phyloP scores from a whole-genome alignment of 257 asterid species.

The Plantago elongata region DNA sequence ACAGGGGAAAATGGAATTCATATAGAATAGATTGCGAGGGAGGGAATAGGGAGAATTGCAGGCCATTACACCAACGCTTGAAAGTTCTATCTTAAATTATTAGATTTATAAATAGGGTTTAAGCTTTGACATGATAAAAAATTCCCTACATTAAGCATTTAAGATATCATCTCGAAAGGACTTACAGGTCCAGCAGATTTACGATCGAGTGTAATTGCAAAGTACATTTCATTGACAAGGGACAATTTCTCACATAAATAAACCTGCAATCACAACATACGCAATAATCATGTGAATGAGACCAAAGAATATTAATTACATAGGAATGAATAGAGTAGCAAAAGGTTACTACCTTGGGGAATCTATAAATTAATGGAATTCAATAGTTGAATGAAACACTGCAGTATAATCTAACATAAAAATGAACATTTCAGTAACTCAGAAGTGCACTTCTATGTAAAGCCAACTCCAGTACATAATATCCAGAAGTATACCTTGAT shows the following conservation, averaged over 20 bases:
- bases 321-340: too few species aligned
- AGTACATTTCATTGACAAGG: conserved; percentile 99
- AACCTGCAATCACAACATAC: conserved; percentile 46
- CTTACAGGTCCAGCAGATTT: conserved; percentile 97
- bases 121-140: neutral
- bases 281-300: neutral
- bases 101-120: neutral
- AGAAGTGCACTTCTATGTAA: too few species aligned
- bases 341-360: too few species aligned
- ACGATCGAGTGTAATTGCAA: conserved; percentile 96
- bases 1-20: too few species aligned
- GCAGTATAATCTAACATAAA: too few species aligned
- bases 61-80: neutral
- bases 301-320: too few species aligned
- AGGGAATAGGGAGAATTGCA: neutral
- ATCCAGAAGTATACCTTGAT: too few species aligned
- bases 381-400: too few species aligned
- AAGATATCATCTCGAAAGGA: conserved; percentile 16
- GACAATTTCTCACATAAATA: conserved; percentile 87
- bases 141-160: conserved; percentile 1
- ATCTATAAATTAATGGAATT: too few species aligned
- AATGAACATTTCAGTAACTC: too few species aligned
- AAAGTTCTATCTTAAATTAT: neutral
- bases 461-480: too few species aligned
- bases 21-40: too few species aligned